Conservation (phyloP, 1,284 basidiomycete genomes). For the Albatrellus sp. region DNA sequence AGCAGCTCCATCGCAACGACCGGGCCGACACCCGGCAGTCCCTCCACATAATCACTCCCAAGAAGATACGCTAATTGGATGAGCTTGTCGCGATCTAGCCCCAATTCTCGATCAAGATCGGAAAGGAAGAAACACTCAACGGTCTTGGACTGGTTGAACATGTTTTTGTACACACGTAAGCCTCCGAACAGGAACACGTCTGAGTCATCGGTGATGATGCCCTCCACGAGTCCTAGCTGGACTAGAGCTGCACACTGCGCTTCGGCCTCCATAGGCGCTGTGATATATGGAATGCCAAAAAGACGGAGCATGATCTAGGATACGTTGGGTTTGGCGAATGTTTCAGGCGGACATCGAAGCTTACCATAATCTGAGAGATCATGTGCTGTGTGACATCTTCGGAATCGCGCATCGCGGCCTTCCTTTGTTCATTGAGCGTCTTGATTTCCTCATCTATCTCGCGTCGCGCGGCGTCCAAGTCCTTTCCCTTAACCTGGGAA, state of each 20-base stretch:
- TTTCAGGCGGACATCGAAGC: neutral
- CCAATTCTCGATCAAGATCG: slow-evolving; percentile 83
- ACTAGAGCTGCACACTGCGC: slow-evolving; percentile 96
- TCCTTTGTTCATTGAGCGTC: slow-evolving; percentile 71
- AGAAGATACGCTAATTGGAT: slow-evolving; percentile 87
- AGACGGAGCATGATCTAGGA: slow-evolving; percentile 72
- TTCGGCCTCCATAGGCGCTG: slow-evolving; percentile 98
- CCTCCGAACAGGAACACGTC: slow-evolving; percentile 99
- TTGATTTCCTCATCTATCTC: slow-evolving; percentile 93
- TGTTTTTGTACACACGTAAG: slow-evolving; percentile 90
- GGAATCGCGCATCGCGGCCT: slow-evolving; percentile 83
- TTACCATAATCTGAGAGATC: slow-evolving; percentile 91
- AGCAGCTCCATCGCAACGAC: slow-evolving; percentile 94
- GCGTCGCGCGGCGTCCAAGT: slow-evolving; percentile 66
- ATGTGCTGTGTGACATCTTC: slow-evolving; percentile 94
- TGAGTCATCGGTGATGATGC: slow-evolving; percentile 98
- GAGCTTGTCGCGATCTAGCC: slow-evolving; percentile 78
- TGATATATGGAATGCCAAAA: slow-evolving; percentile 97
- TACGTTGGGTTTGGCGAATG: neutral
- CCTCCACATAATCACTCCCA: slow-evolving; percentile 97
- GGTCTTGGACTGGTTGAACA: slow-evolving; percentile 99
- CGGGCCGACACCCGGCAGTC: slow-evolving; percentile 87
- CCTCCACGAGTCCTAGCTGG: slow-evolving; percentile 79
- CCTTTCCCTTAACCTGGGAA: slow-evolving; percentile 77
- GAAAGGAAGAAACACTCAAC: slow-evolving; percentile 88